Base-by-base conservation (phyloP, 1,284 basidiomycete genomes). In the Volvariella surrecta region DNA sequence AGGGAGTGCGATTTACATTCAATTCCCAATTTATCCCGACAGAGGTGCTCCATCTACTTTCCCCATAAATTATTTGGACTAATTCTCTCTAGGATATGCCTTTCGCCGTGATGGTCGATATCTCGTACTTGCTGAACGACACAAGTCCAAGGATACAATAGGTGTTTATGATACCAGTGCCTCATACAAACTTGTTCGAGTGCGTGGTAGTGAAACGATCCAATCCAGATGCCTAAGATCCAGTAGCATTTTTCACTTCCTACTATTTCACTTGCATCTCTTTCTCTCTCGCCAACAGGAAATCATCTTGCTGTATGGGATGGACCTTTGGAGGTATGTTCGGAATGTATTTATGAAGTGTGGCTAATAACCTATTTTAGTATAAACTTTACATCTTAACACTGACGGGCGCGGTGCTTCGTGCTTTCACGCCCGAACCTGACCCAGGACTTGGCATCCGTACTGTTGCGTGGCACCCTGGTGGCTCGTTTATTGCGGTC, bases 221-320 rank as follows among this genome's bases (percentile, higher is more conserved):
- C 3, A 22, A 21, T 44, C 39, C 22, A 32, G 9, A 18, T 20
- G 28, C 39, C 42, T 47, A 38, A 45, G 45, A n/a, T 45, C 49
- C 41, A 48, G 31, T 49, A 69, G 89, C 88, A 92, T 60, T 94
- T 90, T 51, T 73, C 84, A 2, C 63, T 90, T n/a, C 80, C 82
- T 1, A 89, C 89, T 0, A 66, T 74, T 4, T 85, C 86, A 17
- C 61, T 89, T 17, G 71, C 83, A 11, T 87, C 85, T 0, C 57
- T 93, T n/a, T 68, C 78, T 1, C 70, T 94, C 48, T 91, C 89
- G 7, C 90, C 91, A 0, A 83, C 76, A 9, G 90, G 89, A 4
- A 82, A 80, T 51, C 71, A 83, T 60, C 50, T 95, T 10, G 89
- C 89, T 0, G 72, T 86, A 0, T 92, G 86, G 83, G 92, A 95